These are phyloP conservation scores for Pelargonium fulgidum DNA, from an alignment of 441 rosid genomes.

Conservation along the genomic window DNA sequence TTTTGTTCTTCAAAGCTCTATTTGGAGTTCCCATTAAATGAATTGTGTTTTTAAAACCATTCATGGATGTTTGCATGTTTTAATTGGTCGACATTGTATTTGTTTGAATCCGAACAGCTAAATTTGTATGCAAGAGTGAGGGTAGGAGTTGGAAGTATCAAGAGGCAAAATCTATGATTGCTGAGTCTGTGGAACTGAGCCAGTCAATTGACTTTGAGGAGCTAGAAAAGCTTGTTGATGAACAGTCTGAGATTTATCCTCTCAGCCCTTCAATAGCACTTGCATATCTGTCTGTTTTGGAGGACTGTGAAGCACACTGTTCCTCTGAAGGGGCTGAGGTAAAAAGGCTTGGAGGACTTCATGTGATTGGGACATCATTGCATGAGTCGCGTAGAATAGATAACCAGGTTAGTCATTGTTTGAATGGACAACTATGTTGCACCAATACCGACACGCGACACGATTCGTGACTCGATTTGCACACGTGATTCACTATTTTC, in stretches of 20 bases:
- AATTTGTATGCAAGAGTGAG: constrained; percentile 88
- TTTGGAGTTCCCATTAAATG: constrained; percentile 11
- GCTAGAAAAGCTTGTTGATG: constrained; percentile 60
- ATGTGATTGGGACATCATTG: constrained; percentile 92
- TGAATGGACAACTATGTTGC: constrained; percentile 12
- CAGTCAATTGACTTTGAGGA: constrained; percentile 53
- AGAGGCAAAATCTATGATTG: constrained; percentile 63
- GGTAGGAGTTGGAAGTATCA: constrained; percentile 72
- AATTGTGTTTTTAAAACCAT: constrained; percentile 13
- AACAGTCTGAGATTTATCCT: constrained; percentile 85
- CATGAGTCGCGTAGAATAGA: constrained; percentile 97
- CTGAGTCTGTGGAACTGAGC: constrained; percentile 78
- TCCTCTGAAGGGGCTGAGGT: constrained; percentile 84
- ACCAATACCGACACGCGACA: no score
- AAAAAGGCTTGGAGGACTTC: constrained; percentile 93
- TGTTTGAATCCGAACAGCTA: constrained; percentile 47
- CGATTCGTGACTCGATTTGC: no score
- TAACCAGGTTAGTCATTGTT: constrained; percentile 62
- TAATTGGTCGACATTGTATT: background rate
- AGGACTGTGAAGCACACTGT: constrained; percentile 88
- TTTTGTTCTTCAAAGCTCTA: constrained; percentile 23
- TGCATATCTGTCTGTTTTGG: constrained; percentile 73
- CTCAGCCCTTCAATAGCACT: constrained; percentile 84
- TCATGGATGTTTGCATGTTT: constrained; percentile 21
- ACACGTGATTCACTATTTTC: no score